Conservation (phyloP, 2,329 filamentous ascomycete genomes). For the Fusarium multiceps region DNA sequence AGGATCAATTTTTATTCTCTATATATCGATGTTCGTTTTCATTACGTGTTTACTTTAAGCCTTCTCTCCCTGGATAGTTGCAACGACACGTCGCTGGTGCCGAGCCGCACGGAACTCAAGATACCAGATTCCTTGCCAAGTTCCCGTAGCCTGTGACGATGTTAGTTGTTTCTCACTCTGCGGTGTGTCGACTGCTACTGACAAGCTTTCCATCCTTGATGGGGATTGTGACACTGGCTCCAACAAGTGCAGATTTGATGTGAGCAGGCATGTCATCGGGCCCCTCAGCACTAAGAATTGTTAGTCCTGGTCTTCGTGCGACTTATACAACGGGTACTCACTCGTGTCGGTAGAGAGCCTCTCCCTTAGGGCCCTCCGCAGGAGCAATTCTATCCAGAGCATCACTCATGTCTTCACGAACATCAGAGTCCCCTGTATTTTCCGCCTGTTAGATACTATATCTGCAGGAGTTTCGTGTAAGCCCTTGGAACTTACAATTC, state of each 20-base stretch:
- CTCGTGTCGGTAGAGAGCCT: constrained; percentile 81
- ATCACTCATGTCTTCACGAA: constrained; percentile 93
- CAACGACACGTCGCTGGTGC: constrained; percentile 85
- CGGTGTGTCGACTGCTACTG: constrained; percentile 44
- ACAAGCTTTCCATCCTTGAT: constrained; percentile 86
- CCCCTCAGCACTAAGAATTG: constrained; percentile 75
- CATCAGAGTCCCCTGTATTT: constrained; percentile 73
- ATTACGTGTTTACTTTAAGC: constrained; percentile 39
- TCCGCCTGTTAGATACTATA: constrained; percentile 52
- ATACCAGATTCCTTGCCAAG: constrained; percentile 94
- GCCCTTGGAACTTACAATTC: constrained; percentile 70
- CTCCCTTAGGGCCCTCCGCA: constrained; percentile 76
- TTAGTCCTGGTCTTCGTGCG: constrained; percentile 2
- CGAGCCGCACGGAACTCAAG: constrained; percentile 84
- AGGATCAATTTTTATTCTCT: constrained; percentile 31
- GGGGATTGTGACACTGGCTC: constrained; percentile 89
- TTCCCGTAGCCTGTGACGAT: constrained; percentile 64
- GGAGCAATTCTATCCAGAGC: constrained; percentile 91
- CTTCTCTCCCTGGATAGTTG: constrained; percentile 93
- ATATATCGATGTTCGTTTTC: constrained; percentile 8
- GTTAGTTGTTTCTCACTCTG: constrained; percentile 6
- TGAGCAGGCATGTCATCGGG: constrained; percentile 97
- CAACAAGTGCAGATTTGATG: constrained; percentile 90
- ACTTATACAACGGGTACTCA: constrained; percentile 37
- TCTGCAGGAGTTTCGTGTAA: background rate